Base-by-base conservation (phyloP, 768 basidiomycete genomes). In the Suillus subalutaceus region DNA sequence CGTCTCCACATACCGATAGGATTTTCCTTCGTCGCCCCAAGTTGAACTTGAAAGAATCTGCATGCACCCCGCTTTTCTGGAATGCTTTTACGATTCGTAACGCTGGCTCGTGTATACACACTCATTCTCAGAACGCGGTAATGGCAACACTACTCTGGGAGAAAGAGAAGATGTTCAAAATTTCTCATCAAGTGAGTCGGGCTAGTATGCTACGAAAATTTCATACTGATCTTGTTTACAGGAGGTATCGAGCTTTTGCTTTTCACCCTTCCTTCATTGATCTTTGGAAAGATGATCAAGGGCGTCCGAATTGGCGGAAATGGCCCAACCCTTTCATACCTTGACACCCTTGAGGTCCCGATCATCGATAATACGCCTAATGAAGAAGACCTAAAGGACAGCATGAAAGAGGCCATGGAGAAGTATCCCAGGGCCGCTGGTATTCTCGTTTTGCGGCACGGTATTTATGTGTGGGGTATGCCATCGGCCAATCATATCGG, bases 361-460 rank as follows among this genome's bases (percentile, higher is more conserved):
- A 95, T 96, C 72, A 96, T 96, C 66, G 90, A 93, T 70, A 96
- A 96, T 72, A 96, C 94, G 1, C 94, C 94, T 6, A 84, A 92
- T 66, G 94, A 96, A 75, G 94, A 95, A 75, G 94, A 95, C 74
- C 80, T 96, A 65, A 91, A 89, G 67, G 92, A 92, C 50, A 90
- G 92, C 67, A 95, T 96, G 93, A 92, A 88, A 0, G 88, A 87
- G 43, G 93, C 93, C 3, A 94, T 96, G 92, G 75, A 79, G 12
- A 85, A 87, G 67, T 89, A 91, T 72, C 94, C 94, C 0, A 86
- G 93, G 53, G 91, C 94, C 0, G 86, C 90, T 2, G 94, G 82
- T 2, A 82, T 93, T 15, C 86, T 95, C 23, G 93, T 93, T 13
- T 83, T 92, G 56, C 78, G 92, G 57, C 92, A 94, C 70, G 91